Evolutionary conservation across 2,329 filamentous ascomycete genomes (phyloP), one percentile per base, ranked within the genome.

Genomic region (Graphiopsis chlorocephala): DNA sequence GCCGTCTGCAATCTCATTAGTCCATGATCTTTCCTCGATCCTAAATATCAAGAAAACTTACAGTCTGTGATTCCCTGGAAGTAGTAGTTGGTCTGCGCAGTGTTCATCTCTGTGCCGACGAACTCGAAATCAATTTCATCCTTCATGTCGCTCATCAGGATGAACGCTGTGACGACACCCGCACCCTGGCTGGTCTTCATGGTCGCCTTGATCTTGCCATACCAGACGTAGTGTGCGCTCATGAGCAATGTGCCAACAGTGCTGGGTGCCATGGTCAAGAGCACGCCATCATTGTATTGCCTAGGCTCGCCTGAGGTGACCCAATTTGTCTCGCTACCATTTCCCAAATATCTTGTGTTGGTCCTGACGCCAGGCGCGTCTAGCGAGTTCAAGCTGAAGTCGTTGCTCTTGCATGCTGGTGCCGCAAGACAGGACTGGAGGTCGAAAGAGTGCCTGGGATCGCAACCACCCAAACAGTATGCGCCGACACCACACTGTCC

Each of bases 111-210:
- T 52, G 85, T 85, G 69, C 95, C 95, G 63, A 99, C 86, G 77
- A 90, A 98, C 78, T 99, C 95, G 76, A 92, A 98, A 81, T 99
- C 95, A 73, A 99, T 97, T 79, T 99, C 95, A 75, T 99, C 95
- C 84, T 97, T 96, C 74, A 96, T 90, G 74, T 98, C 94, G 38
- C 91, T 93, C 78, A 97, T 87, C 74, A 98, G 83, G 77, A 99
- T 99, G 76, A 99, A 99, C 31, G 93, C 94, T 1, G 93, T 96
- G n/a, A 99, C 90, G 25, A 99, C 95, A 83, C 95, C 95, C 53
- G 83, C 81, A 65, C 93, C 93, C 73, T 91, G 88, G 69, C 89
- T 90, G 0, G 93, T 94, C 83, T 92, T 95, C 78, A 98, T 83
- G 64, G 82, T 90, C 63, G 92, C 92, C 77, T 90, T 90, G 73